Evolutionary conservation across 2,329 filamentous ascomycete genomes (phyloP).

Genomic region (Blastomyces parvus): DNA sequence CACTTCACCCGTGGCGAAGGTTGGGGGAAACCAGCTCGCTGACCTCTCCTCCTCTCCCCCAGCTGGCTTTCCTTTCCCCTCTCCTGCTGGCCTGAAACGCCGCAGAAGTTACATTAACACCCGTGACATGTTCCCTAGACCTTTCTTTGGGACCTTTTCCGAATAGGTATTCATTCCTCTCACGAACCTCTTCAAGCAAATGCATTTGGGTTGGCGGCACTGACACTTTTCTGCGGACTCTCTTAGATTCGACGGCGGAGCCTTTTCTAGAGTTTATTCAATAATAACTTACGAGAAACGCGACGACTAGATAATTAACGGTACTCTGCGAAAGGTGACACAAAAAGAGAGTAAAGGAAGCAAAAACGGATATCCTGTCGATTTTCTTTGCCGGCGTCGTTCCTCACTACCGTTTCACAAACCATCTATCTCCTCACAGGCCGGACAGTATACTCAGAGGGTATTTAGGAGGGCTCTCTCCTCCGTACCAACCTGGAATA

Average conservation of each 20-base stretch:
- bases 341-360: not conserved
- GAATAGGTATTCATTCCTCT: too few species aligned
- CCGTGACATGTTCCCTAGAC: not conserved
- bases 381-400: not conserved
- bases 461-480: not conserved
- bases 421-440: not conserved
- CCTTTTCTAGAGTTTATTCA: not conserved
- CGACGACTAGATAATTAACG: not conserved
- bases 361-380: not conserved
- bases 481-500: slow-evolving; percentile 18
- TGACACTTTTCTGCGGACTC: not conserved
- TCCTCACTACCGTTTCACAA: not conserved
- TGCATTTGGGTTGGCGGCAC: not conserved
- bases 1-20: not conserved
- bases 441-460: too few species aligned
- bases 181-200: not conserved
- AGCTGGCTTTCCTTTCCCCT: not conserved
- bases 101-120: not conserved
- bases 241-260: not conserved
- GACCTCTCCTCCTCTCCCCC: not conserved
- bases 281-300: not conserved
- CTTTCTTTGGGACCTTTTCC: too few species aligned
- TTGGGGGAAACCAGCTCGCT: not conserved
- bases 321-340: not conserved
- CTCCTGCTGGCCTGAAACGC: not conserved